Base-by-base conservation (phyloP, 2,329 filamentous ascomycete species). In the Fusarium devonianum region DNA sequence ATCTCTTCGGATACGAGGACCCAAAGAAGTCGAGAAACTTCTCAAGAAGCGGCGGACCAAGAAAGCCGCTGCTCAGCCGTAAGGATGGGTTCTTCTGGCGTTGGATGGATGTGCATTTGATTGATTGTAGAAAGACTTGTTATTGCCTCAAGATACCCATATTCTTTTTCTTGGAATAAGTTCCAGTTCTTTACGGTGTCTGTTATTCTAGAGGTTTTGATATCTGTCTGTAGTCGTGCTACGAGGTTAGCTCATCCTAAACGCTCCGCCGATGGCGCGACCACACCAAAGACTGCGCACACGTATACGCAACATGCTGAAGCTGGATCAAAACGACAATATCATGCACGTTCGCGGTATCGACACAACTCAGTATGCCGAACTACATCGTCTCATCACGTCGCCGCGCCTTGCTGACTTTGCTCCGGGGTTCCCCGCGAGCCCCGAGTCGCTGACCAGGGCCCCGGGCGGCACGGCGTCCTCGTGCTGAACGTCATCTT, bases 1-100 rank as follows among this genome's bases (percentile, higher is more conserved):
- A 61, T 94, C 82, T 39, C 73, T 96, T 37, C 81, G 93, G 22
- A 76, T 83, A 25, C 81, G 90, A 17, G 92, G 88, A 1, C 71
- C 79, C 44, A 87, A 88, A 48, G 87, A 92, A 58, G 74, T 92
- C 1, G 81, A 85, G 29, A 84, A 84, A 58, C 64, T 96, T 18
- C 77, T 91, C 60, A 89, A 84, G 68, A 75, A 70, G 48, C 67
- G 70, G 26, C 49, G 55, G 28, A 49, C 60, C 5, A 71, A 71
- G 56, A 67, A 64, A 56, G 34, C 50, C 11, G 46, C 42, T 16
- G 52, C 40, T 42, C 51, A 49, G 41, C 30, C 37, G 14, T 58
- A 26, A 52, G n/a, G n/a, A 26, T 32, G 18, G 38, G 11, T 17
- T 23, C 19, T 21, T 43, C 25, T 41, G 40, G 43, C 12, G 16